A percentile compares a stretch with the other conserved stretches of the same genome.
These are phyloP conservation scores for Fonsecaea pedrosoi DNA, from an alignment of 2,329 filamentous ascomycete species.

Conservation along the genomic window DNA sequence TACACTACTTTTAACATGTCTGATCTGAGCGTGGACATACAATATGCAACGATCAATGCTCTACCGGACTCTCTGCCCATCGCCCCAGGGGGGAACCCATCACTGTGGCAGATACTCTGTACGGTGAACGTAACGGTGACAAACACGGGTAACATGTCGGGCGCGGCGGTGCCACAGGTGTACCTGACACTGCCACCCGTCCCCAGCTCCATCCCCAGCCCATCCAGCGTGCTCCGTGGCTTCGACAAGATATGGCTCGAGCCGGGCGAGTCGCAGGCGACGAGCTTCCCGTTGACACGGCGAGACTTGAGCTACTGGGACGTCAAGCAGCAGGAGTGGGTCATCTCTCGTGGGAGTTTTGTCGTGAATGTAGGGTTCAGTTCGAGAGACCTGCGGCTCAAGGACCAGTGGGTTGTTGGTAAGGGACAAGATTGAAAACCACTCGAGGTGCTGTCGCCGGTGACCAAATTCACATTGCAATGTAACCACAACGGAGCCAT, in stretches of 20 bases:
- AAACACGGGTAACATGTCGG: slow-evolving; percentile 70
- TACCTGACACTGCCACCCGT: slow-evolving; percentile 50
- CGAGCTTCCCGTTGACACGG: slow-evolving; percentile 62
- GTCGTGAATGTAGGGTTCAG: slow-evolving; percentile 34
- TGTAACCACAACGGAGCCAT: neutral
- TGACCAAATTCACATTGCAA: neutral
- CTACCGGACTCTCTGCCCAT: slow-evolving; percentile 58
- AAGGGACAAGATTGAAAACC: neutral
- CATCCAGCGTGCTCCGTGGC: slow-evolving; percentile 65
- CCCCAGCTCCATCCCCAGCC: slow-evolving; percentile 56
- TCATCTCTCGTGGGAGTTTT: slow-evolving; percentile 29
- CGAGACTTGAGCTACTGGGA: slow-evolving; percentile 73
- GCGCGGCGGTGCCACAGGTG: slow-evolving; percentile 77
- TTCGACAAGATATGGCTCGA: slow-evolving; percentile 66
- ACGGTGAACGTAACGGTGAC: slow-evolving; percentile 70
- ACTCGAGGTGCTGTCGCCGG: neutral
- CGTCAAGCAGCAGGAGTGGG: slow-evolving; percentile 65
- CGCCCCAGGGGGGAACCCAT: slow-evolving; percentile 62
- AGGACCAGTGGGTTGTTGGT: neutral
- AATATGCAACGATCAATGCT: slow-evolving; percentile 53
- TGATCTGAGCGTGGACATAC: slow-evolving; percentile 65
- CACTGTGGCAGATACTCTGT: slow-evolving; percentile 62
- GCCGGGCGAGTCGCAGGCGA: slow-evolving; percentile 55
- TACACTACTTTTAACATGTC: slow-evolving; percentile 82
- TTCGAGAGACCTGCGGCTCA: slow-evolving; percentile 32